Evolutionary conservation across 2,329 filamentous ascomycete genomes (phyloP).

Genomic region (Pseudocercospora macadamiae): DNA sequence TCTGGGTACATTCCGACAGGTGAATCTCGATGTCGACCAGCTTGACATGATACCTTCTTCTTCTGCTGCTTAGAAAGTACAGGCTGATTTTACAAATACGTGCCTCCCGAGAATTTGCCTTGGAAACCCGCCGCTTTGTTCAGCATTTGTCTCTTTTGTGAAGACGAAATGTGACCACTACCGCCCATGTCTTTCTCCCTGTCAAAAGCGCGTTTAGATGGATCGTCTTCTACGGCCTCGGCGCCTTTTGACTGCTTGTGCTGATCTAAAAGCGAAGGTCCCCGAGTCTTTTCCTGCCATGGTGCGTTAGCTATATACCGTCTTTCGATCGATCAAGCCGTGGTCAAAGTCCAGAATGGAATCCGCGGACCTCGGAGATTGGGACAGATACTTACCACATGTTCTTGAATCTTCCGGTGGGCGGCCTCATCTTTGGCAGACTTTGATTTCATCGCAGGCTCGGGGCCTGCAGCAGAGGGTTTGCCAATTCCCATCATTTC

Average conservation of each 20-base stretch:
- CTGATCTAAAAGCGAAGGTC: conserved; percentile 51
- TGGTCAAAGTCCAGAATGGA: not conserved
- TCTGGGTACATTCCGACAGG: not conserved
- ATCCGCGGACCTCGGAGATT: not conserved
- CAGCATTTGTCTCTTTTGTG: conserved; percentile 77
- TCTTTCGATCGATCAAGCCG: not conserved
- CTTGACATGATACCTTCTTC: not conserved
- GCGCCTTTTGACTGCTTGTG: conserved; percentile 51
- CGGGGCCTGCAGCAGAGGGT: conserved; percentile 42
- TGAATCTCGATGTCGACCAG: not conserved
- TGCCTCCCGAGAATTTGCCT: conserved; percentile 76
- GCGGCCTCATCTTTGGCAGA: conserved; percentile 22
- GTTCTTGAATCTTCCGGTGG: conserved; percentile 56
- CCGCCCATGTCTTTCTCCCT: conserved; percentile 90
- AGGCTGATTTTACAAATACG: conserved; percentile 51
- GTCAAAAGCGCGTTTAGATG: conserved; percentile 86
- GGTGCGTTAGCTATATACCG: conserved; percentile 24
- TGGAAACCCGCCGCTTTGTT: conserved; percentile 80
- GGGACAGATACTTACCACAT: conserved; percentile 60
- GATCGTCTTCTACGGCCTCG: conserved; percentile 73
- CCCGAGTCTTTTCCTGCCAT: conserved; percentile 44
- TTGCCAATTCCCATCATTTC: conserved; percentile 74
- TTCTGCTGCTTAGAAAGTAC: not conserved
- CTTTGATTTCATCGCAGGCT: conserved; percentile 16
- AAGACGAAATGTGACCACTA: conserved; percentile 66